These are phyloP conservation scores for Pelagophyceae sp. DNA, from an alignment of 352 stramenopile species.

Conservation along the genomic window DNA sequence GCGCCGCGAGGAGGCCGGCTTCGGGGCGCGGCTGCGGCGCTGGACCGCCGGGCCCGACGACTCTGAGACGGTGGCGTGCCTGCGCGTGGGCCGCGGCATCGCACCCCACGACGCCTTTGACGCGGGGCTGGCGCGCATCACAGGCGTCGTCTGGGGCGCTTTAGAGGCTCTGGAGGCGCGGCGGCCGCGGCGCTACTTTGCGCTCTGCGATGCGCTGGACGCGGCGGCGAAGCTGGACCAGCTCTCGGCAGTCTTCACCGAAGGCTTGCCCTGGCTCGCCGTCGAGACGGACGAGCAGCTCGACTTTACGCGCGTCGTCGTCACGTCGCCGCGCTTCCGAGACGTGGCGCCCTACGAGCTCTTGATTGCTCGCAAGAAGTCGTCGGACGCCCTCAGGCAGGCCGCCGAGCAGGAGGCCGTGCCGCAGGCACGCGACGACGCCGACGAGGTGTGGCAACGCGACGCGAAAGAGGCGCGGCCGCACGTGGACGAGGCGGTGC, in stretches of 20 bases:
- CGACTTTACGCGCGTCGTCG: not conserved
- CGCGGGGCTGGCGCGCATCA: not conserved
- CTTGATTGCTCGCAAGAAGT: not conserved
- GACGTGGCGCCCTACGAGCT: not conserved
- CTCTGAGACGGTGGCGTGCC: too few species aligned
- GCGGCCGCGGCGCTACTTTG: not conserved
- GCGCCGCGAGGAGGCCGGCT: too few species aligned
- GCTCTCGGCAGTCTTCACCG: not conserved
- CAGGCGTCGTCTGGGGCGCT: not conserved
- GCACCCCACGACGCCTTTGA: not conserved
- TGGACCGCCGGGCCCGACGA: too few species aligned
- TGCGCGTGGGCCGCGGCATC: not conserved
- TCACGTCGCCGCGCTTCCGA: not conserved
- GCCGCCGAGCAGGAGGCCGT: too few species aligned
- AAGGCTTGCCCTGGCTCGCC: not conserved
- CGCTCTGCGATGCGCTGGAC: not conserved
- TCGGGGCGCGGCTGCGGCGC: too few species aligned
- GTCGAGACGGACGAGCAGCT: slow-evolving; percentile 7
- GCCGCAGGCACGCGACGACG: too few species aligned
- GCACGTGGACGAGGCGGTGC: too few species aligned
- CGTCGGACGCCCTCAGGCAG: too few species aligned
- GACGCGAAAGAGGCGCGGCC: too few species aligned
- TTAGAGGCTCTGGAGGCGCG: not conserved
- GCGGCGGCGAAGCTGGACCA: not conserved
- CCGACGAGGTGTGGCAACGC: too few species aligned